A percentile compares a stretch with the other conserved stretches of the same genome.
Evolutionary conservation across 2,329 filamentous ascomycete species (phyloP).

Genomic region (Sporothrix pseudoabietina): DNA sequence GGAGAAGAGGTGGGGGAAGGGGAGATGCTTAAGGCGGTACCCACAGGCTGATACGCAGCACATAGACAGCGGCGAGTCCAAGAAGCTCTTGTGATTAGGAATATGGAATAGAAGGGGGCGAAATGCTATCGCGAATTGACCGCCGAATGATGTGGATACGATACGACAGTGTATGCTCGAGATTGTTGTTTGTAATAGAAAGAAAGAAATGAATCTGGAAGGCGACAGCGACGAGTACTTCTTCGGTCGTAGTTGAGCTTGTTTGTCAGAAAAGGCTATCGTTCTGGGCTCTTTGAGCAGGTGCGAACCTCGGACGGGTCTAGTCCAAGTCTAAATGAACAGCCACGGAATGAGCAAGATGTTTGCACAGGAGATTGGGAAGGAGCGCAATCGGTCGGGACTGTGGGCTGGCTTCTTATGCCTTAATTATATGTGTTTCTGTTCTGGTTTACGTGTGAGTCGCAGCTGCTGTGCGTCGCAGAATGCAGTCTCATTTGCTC

Average conservation of each 20-base stretch:
- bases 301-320: slow-evolving; percentile 26
- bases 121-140: slow-evolving; percentile 8
- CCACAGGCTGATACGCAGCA: slow-evolving; percentile 12
- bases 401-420: neutral
- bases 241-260: slow-evolving; percentile 6
- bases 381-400: neutral
- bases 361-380: neutral
- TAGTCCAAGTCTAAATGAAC: neutral
- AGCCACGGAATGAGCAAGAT: neutral
- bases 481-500: neutral
- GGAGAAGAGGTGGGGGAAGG: slow-evolving; percentile 13
- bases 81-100: slow-evolving; percentile 13
- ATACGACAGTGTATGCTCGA: neutral
- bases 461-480: slow-evolving; percentile 1
- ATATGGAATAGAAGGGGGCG: slow-evolving; percentile 1
- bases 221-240: slow-evolving; percentile 12
- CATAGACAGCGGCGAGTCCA: neutral
- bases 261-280: slow-evolving; percentile 25
- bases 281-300: slow-evolving; percentile 10
- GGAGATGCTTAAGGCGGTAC: slow-evolving; percentile 19
- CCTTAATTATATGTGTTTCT: neutral
- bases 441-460: slow-evolving; percentile 5
- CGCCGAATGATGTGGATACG: neutral
- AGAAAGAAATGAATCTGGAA: slow-evolving; percentile 16
- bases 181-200: neutral